A percentile compares a stretch with the other conserved stretches of the same genome.
These are phyloP conservation scores for Rhynchosporium secalis DNA, from an alignment of 2,329 filamentous ascomycete species.

Conservation along the genomic window DNA sequence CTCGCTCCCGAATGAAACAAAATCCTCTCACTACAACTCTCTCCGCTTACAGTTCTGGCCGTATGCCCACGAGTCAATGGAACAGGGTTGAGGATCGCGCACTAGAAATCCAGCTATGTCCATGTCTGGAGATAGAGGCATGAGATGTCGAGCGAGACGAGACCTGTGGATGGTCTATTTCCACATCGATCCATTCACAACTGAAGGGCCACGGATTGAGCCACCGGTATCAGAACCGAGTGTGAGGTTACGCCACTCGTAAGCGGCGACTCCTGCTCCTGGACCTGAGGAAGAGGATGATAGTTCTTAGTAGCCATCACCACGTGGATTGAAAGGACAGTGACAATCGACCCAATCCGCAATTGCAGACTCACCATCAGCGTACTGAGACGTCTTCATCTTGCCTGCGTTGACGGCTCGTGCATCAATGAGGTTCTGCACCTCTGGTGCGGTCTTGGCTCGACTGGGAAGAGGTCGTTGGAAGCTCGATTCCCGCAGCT, in stretches of 20 bases:
- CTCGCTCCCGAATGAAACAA: slow-evolving; percentile 49
- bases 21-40: slow-evolving; percentile 51
- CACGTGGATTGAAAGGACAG: slow-evolving; percentile 45
- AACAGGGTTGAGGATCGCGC: slow-evolving; percentile 51
- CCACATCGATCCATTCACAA: slow-evolving; percentile 51
- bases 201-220: slow-evolving; percentile 49
- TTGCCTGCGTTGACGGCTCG: slow-evolving; percentile 59
- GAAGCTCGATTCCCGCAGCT: slow-evolving; percentile 60
- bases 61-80: slow-evolving; percentile 51
- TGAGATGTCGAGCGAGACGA: slow-evolving; percentile 49
- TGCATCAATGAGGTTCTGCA: slow-evolving; percentile 57
- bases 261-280: slow-evolving; percentile 47
- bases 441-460: slow-evolving; percentile 49
- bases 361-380: slow-evolving; percentile 45
- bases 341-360: slow-evolving; percentile 50
- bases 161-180: slow-evolving; percentile 49
- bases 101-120: slow-evolving; percentile 50
- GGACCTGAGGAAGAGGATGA: slow-evolving; percentile 49
- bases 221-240: slow-evolving; percentile 53
- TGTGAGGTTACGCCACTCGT: slow-evolving; percentile 51
- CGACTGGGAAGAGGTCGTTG: slow-evolving; percentile 51
- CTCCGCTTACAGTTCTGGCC: slow-evolving; percentile 44
- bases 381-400: slow-evolving; percentile 52
- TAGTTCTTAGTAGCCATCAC: slow-evolving; percentile 50
- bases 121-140: slow-evolving; percentile 49